Conservation (phyloP, 1,284 basidiomycete species). For the Vanrija pseudolonga region DNA sequence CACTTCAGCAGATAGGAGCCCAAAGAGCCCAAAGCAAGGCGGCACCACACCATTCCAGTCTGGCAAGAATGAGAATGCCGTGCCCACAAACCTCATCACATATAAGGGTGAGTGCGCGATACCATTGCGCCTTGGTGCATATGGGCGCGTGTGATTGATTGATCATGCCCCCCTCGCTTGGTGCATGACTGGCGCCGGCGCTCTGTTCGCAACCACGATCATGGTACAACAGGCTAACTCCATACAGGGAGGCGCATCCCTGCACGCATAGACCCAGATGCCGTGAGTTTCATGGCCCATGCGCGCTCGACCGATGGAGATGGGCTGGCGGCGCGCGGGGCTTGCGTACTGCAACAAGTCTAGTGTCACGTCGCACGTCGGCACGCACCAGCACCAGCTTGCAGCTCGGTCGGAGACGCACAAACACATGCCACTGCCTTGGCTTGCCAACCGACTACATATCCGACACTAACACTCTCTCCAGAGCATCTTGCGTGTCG, state of each 20-base stretch:
- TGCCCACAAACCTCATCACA: slow-evolving; percentile 43
- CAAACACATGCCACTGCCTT: background rate
- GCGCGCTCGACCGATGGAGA: background rate
- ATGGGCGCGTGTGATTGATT: too few species aligned
- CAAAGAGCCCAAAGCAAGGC: too few species aligned
- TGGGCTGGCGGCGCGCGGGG: slow-evolving; percentile 17
- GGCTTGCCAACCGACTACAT: too few species aligned
- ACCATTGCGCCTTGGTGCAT: background rate
- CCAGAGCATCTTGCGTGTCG: slow-evolving; percentile 40
- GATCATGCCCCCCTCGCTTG: background rate
- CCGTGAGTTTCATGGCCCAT: slow-evolving; percentile 25
- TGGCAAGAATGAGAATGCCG: slow-evolving; percentile 31
- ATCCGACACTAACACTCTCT: background rate
- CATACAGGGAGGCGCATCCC: slow-evolving; percentile 37
- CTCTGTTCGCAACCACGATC: background rate
- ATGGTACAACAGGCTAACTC: background rate
- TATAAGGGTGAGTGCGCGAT: slow-evolving; percentile 33
- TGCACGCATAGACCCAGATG: slow-evolving; percentile 45
- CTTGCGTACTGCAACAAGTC: background rate
- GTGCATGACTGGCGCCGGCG: background rate
- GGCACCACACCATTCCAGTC: slow-evolving; percentile 12
- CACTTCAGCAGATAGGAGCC: background rate
- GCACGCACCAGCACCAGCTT: background rate
- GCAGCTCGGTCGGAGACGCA: too few species aligned
- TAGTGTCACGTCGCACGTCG: background rate